Percentiles rank a stretch among this genome's conserved stretches.
Conservation (phyloP, 148 eudicot species). For the Gaultheria prostrata region DNA sequence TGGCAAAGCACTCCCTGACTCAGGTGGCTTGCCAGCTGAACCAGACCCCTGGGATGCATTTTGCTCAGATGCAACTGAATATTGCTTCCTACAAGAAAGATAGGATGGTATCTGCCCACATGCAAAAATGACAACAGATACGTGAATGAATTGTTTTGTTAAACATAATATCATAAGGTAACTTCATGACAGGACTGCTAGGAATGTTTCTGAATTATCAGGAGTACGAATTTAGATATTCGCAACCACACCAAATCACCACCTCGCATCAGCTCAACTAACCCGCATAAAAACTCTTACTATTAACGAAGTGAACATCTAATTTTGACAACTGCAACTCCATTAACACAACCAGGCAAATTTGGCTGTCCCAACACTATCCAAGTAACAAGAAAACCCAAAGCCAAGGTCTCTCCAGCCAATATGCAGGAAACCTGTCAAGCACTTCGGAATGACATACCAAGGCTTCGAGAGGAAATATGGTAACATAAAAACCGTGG, state of each 20-base stretch:
- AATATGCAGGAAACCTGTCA: no score
- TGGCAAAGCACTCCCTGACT: constrained; percentile 33
- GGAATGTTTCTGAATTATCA: not conserved
- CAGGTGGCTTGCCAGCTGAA: constrained; percentile 42
- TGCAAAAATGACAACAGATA: constrained; percentile 9
- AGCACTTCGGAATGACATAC: no score
- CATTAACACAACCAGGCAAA: no score
- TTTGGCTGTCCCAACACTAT: no score
- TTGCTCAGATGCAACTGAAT: constrained; percentile 43
- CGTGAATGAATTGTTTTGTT: not conserved
- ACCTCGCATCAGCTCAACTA: no score
- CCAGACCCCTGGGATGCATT: constrained; percentile 45
- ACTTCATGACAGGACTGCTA: not conserved
- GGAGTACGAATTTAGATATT: not conserved
- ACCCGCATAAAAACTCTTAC: no score
- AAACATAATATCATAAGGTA: not conserved
- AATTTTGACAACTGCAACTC: no score
- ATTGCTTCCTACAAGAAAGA: constrained; percentile 50
- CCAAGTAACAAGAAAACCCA: no score
- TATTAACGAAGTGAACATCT: no score
- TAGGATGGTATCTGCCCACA: constrained; percentile 52
- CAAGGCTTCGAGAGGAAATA: no score
- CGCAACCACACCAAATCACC: not conserved
- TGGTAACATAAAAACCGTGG: no score
- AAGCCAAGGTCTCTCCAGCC: no score